Conservation (phyloP, 225 moss, liverwort and hornwort species). For the Physcomitrium patens region DNA sequence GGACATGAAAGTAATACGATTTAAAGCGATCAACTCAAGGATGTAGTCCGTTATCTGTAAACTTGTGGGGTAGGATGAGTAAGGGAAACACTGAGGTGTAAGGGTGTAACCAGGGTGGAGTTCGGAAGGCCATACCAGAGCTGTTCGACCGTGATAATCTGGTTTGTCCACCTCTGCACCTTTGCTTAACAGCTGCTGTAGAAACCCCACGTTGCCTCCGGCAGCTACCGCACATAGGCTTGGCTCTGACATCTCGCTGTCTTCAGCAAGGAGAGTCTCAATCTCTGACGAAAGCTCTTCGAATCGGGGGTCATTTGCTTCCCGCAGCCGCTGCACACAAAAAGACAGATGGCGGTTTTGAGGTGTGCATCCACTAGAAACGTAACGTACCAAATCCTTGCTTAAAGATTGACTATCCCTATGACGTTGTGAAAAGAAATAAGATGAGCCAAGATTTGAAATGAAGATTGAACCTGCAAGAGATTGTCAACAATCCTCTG, state of each 20-base stretch:
- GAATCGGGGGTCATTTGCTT: conserved; percentile 39
- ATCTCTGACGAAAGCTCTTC: conserved; percentile 48
- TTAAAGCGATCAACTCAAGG: no score
- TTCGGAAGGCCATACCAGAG: conserved; percentile 33
- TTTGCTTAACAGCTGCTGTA: conserved; percentile 48
- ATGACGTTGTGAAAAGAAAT: not conserved
- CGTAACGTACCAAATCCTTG: not conserved
- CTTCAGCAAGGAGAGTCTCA: conserved; percentile 47
- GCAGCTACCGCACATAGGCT: conserved; percentile 59
- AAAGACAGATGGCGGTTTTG: not conserved
- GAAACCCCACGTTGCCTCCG: conserved; percentile 58
- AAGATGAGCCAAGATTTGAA: not conserved
- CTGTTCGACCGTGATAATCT: conserved; percentile 55
- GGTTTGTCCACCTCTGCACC: conserved; percentile 50
- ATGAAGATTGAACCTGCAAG: conserved; percentile 44
- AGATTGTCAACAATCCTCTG: conserved; percentile 70
- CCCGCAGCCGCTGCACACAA: conserved; percentile 50
- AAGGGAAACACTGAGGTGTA: no score
- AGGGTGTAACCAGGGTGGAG: no score
- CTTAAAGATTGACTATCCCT: no score
- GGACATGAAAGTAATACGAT: no score
- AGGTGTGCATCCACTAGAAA: not conserved
- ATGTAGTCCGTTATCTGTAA: no score
- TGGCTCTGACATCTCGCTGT: conserved; percentile 37
- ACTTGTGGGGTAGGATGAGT: no score